Base-by-base conservation (phyloP, 2,329 filamentous ascomycete genomes). In the Fusarium dlaminii region DNA sequence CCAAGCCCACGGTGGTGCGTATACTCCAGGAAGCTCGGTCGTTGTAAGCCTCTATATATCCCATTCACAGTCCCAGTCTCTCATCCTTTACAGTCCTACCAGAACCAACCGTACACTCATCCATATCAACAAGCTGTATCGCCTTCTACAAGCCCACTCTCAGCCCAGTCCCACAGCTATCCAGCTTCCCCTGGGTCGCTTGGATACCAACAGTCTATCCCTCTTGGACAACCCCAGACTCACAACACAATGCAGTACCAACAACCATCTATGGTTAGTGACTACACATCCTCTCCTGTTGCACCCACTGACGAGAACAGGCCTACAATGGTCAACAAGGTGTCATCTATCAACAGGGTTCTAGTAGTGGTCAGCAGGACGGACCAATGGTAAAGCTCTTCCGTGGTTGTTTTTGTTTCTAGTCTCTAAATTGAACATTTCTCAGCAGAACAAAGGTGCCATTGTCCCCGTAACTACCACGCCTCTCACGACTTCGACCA, bases 321-420 rank as follows among this genome's bases (percentile, higher is more conserved):
- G 46, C 70, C 52, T 73, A 75, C 24, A 63, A 63, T 49, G 66
- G 68, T 30, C 75, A 77, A 48, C 73, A 77, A 57, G 72, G 64
- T 42, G 57, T 60, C 37, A 36, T 75, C 24, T 76, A 76, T 63
- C 66, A 66, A n/a, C 75, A 77, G 46, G 75, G 66, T 29, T 63
- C 64, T 18, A 52, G 67, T 43, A 63, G 67, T 61, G 74, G 73
- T 65, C 75, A 71, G 66, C 74, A 76, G 65, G 76, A 77, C 24
- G 73, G 76, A 48, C 61, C 67, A 70, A 77, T 77, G 76, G 76
- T 78, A 78, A 78, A 78, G 74, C 68, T 78, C 68, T 78, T 78
- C 73, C 74, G 74, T 27, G 76, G 76, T 57, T 78, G 76, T 57
- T 75, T 78, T 55, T 78, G 76, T 75, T 72, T 66, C 51, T 77